A percentile compares a stretch with the other conserved stretches of the same genome.
Conservation (phyloP, 345 rosid genomes). For the Eucalyptus melliodora region DNA sequence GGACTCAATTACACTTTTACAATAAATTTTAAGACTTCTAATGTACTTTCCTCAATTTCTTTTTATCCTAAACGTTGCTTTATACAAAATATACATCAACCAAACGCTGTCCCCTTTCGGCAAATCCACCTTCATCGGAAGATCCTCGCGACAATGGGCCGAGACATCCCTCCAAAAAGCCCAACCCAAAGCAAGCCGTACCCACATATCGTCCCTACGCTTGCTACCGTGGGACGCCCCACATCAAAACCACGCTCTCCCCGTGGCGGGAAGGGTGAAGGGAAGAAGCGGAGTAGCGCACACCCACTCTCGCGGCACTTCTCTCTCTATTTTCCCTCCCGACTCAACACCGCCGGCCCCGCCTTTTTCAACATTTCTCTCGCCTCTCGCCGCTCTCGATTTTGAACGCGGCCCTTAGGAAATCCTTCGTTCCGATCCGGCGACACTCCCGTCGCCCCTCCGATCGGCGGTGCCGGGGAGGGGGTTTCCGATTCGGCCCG, state of each 20-base stretch:
- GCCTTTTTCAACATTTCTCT: background rate
- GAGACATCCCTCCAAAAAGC: background rate
- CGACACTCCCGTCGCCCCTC: background rate
- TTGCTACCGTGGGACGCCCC: background rate
- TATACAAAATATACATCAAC: background rate
- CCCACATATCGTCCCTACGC: background rate
- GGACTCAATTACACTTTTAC: accelerated
- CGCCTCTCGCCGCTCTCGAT: background rate
- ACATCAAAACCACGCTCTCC: background rate
- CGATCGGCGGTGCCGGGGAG: background rate
- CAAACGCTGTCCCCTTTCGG: background rate
- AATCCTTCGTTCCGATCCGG: background rate
- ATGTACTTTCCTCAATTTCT: too few relatives aligned
- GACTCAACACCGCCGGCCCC: background rate
- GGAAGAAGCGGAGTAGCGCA: background rate
- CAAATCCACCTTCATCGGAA: background rate
- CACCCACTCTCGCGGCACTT: background rate
- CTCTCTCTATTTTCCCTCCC: background rate
- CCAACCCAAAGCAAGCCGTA: background rate
- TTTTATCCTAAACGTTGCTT: accelerated
- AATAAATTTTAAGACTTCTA: accelerated
- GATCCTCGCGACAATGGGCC: background rate
- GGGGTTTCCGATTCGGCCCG: background rate
- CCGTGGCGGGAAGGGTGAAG: background rate
- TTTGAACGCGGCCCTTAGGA: background rate